Conservation (phyloP, 352 stramenopile species). For the Elongisporangium senticosum region DNA sequence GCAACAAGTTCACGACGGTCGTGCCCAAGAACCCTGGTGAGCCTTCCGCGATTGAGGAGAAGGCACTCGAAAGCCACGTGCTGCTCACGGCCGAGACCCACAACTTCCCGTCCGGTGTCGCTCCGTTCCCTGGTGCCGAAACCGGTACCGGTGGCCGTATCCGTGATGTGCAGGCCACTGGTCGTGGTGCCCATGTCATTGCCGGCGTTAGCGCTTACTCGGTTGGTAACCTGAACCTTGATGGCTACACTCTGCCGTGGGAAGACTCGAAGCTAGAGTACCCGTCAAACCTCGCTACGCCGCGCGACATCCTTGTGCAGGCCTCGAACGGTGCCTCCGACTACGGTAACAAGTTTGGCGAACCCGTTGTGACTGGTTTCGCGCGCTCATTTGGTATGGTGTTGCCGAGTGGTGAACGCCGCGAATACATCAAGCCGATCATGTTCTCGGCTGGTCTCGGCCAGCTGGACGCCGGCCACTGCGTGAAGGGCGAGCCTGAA, state of each 20-base stretch:
- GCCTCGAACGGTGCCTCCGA: conserved; percentile 98
- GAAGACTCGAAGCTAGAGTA: conserved; percentile 92
- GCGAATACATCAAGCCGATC: conserved; percentile 99
- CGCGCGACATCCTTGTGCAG: conserved; percentile 95
- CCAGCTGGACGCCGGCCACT: conserved; percentile 92
- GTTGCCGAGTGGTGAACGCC: conserved; percentile 92
- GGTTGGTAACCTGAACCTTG: conserved; percentile 95
- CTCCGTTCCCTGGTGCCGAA: conserved; percentile 93
- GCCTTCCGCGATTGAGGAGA: conserved; percentile 61
- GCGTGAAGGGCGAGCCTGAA: conserved; percentile 92
- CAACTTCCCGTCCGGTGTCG: conserved; percentile 98
- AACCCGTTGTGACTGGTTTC: conserved; percentile 98
- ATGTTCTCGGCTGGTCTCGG: conserved; percentile 99
- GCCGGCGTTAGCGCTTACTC: conserved; percentile 88
- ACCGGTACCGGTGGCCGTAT: conserved; percentile 98
- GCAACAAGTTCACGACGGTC: conserved; percentile 88
- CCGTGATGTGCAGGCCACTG: conserved; percentile 98
- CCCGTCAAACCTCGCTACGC: conserved; percentile 84
- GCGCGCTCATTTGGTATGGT: conserved; percentile 97
- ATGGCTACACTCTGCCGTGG: conserved; percentile 95
- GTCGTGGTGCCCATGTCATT: conserved; percentile 93
- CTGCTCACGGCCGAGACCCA: conserved; percentile 99
- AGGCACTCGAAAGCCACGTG: conserved; percentile 88
- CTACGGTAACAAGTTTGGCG: conserved; percentile 99
- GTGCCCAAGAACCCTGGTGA: conserved; percentile 52